Evolutionary conservation across 2,329 filamentous ascomycete species (phyloP).

Genomic region (Epichloe elymi): DNA sequence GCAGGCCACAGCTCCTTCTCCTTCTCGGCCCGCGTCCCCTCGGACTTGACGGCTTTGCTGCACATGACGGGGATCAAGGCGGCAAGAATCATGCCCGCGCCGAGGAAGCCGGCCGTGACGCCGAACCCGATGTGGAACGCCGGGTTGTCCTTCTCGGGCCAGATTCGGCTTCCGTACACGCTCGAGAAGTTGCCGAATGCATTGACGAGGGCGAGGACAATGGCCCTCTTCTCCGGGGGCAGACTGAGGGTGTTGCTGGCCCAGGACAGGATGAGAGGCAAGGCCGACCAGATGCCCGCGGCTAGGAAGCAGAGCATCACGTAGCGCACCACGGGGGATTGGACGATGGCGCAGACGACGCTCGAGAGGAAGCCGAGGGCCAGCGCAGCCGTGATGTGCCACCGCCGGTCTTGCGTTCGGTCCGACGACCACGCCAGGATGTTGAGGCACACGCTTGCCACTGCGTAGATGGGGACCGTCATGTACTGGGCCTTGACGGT

Average conservation of each 20-base stretch:
- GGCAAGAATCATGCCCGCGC: conserved; percentile 11
- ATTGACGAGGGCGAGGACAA: conserved; percentile 19
- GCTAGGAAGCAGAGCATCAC: conserved; percentile 12
- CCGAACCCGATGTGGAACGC: conserved; percentile 16
- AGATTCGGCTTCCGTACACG: conserved; percentile 18
- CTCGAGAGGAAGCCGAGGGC: conserved; percentile 10
- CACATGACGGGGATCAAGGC: conserved; percentile 8
- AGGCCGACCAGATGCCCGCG: conserved; percentile 3
- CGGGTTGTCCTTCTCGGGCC: conserved; percentile 15
- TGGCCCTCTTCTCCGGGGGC: conserved; percentile 19
- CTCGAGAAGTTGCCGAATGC: conserved; percentile 19
- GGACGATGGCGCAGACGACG: conserved; percentile 11
- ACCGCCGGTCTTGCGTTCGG: conserved; percentile 10
- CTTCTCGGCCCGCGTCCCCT: not conserved
- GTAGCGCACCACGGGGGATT: conserved; percentile 13
- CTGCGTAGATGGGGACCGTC: conserved; percentile 18
- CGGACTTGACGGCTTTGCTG: not conserved
- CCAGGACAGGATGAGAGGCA: conserved; percentile 13
- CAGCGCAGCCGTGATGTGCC: conserved; percentile 11
- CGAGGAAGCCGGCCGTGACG: conserved; percentile 16
- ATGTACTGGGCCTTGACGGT: conserved; percentile 32
- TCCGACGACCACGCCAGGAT: conserved; percentile 13
- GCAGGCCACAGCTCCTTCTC: not conserved
- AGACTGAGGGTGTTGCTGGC: conserved; percentile 14
- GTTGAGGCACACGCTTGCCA: conserved; percentile 9